phyloP scores from a whole-genome alignment of 2,329 filamentous ascomycete species.

The Penicillium sp. region DNA sequence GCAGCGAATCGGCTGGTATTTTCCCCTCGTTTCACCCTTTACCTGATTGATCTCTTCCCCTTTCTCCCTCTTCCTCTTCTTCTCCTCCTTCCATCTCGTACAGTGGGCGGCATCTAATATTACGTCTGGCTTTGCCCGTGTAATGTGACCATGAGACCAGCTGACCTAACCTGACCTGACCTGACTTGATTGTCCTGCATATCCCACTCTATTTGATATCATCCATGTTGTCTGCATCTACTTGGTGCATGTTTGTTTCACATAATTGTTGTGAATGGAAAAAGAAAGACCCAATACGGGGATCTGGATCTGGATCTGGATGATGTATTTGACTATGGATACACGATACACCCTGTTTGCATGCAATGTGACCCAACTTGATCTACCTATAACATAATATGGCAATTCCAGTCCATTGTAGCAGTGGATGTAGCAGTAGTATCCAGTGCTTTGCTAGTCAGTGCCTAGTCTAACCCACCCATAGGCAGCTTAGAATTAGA shows the following conservation, averaged over 20 bases:
- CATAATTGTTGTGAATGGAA: not conserved
- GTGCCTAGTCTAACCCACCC: too few relatives aligned
- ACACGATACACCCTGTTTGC: not conserved
- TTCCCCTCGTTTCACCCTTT: not conserved
- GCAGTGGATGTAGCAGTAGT: too few relatives aligned
- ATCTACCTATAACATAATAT: too few relatives aligned
- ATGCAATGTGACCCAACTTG: not conserved
- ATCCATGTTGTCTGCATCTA: not conserved
- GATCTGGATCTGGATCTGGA: too few relatives aligned
- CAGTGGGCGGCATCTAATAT: constrained; percentile 6
- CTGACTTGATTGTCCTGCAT: not conserved
- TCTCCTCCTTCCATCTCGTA: not conserved
- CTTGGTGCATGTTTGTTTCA: not conserved
- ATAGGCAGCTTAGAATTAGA: not conserved
- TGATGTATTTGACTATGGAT: not conserved
- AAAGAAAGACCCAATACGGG: too few relatives aligned
- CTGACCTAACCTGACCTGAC: not conserved
- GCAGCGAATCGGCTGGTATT: constrained; percentile 24
- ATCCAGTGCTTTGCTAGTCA: too few relatives aligned
- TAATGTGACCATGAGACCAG: constrained; percentile 1
- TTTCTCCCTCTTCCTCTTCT: constrained; percentile 1
- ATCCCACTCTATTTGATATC: not conserved
- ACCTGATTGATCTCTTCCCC: constrained; percentile 17
- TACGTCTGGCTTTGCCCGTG: not conserved
- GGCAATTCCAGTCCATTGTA: too few relatives aligned